A percentile compares a stretch with the other conserved stretches of the same genome.
These are phyloP conservation scores for Phialemoniopsis sp. DNA, from an alignment of 2,329 filamentous ascomycete genomes.

Conservation along the genomic window DNA sequence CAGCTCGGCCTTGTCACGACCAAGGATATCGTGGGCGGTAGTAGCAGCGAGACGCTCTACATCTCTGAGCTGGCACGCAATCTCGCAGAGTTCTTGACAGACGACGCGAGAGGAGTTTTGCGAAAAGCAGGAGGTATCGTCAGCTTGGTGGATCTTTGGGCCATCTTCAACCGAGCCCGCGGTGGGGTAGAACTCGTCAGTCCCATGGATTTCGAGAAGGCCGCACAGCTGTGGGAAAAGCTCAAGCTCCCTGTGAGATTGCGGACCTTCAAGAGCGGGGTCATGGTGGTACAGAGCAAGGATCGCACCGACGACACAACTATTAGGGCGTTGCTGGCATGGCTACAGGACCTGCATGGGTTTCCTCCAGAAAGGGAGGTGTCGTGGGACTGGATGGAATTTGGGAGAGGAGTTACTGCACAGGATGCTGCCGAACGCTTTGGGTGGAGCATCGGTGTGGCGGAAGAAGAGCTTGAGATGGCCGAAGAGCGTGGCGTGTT, in stretches of 20 bases:
- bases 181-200: conserved; percentile 94
- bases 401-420: conserved; percentile 82
- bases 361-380: conserved; percentile 61
- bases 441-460: conserved; percentile 95
- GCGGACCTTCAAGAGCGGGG: conserved; percentile 84
- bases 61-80: conserved; percentile 82
- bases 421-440: conserved; percentile 87
- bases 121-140: conserved; percentile 82
- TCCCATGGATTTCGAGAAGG: conserved; percentile 86
- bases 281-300: conserved; percentile 87
- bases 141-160: conserved; percentile 87
- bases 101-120: conserved; percentile 75
- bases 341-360: conserved; percentile 71
- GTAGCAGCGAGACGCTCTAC: conserved; percentile 76
- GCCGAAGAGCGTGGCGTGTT: conserved; percentile 84
- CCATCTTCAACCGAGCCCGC: conserved; percentile 87
- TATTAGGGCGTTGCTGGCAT: conserved; percentile 68
- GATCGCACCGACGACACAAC: conserved; percentile 92
- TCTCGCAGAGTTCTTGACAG: conserved; percentile 82
- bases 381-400: conserved; percentile 71
- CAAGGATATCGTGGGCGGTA: conserved; percentile 77
- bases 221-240: conserved; percentile 82
- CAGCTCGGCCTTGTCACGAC: conserved; percentile 89
- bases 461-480: conserved; percentile 94
- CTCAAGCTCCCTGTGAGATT: conserved; percentile 82